Base-by-base conservation (phyloP, 2,329 filamentous ascomycete species). In the Fusarium burgessii region DNA sequence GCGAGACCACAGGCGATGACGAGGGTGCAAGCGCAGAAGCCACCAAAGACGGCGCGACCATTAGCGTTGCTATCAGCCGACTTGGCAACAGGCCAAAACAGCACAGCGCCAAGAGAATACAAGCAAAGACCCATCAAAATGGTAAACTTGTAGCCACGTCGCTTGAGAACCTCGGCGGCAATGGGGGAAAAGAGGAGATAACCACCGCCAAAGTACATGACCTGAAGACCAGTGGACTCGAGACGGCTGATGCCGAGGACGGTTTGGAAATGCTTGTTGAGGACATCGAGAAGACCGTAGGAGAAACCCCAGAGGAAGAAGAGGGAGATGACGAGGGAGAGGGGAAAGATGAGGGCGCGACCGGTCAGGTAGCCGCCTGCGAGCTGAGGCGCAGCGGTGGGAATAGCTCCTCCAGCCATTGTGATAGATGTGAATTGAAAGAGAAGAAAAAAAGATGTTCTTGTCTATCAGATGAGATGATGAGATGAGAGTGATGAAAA, bases 21-120 rank as follows among this genome's bases (percentile, higher is more conserved):
- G 78, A 94, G 92, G 61, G 92, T 89, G 72, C 84, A 87, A 27
- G 87, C 88, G 73, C 91, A 93, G 83, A 94, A 94, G n/a, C 92
- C 92, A 32, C 86, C 88, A 74, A 94, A 95, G 6, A 76, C 73
- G n/a, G 73, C 73, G 3, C 45, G 47, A 12, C 71, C 64, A 38
- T 74, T 76, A 56, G 45, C 35, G 45, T 58, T 74, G 35, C 47
- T 51, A 46, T 73, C 70, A 33, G 73, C 73, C 32, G 89, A 92
- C 54, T 86, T 84, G 40, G 87, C 86, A 62, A 87, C 85, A 67
- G 90, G 86, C 72, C 85, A 87, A 6, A 86, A 84, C 60, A 86
- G 87, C 32, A 88, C 79, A 18, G 85, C 87, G 17, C 88, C 88
- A 25, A 89, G 71, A 6, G 88, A 90, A 80, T 93, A 93, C 47